A percentile compares a stretch with the other conserved stretches of the same genome.
These are phyloP conservation scores for Phoma sp. DNA, from an alignment of 2,329 filamentous ascomycete species.

Conservation along the genomic window DNA sequence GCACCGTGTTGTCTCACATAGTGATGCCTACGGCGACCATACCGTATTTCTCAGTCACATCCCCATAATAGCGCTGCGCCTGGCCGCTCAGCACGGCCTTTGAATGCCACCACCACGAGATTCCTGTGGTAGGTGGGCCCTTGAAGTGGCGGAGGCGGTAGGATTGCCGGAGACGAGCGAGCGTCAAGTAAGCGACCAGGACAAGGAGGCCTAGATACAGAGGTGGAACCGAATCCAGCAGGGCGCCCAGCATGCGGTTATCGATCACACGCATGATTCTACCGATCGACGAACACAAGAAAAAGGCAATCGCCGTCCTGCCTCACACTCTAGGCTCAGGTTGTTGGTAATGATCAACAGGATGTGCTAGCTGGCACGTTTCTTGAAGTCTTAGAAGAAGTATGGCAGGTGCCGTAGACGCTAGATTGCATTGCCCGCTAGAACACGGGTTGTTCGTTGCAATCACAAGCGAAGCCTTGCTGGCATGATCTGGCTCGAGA, in stretches of 20 bases:
- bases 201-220: constrained; percentile 23
- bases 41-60: constrained; percentile 43
- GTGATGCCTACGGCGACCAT: background rate
- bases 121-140: constrained; percentile 37
- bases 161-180: constrained; percentile 32
- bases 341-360: constrained; percentile 1
- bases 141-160: constrained; percentile 40
- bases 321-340: background rate
- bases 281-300: constrained; percentile 2
- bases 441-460: constrained; percentile 3
- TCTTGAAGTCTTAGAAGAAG: background rate
- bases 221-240: constrained; percentile 17
- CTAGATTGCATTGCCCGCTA: background rate
- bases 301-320: background rate
- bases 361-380: background rate
- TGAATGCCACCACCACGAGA: constrained; percentile 43
- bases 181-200: constrained; percentile 21
- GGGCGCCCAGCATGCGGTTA: background rate
- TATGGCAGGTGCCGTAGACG: background rate
- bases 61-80: constrained; percentile 34
- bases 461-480: constrained; percentile 6
- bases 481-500: constrained; percentile 1
- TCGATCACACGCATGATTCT: constrained; percentile 15
- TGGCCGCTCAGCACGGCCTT: constrained; percentile 35
- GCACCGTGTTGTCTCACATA: background rate